Evolutionary conservation across 2,329 filamentous ascomycete genomes (phyloP).

Genomic region (Lizonia empirigonia): DNA sequence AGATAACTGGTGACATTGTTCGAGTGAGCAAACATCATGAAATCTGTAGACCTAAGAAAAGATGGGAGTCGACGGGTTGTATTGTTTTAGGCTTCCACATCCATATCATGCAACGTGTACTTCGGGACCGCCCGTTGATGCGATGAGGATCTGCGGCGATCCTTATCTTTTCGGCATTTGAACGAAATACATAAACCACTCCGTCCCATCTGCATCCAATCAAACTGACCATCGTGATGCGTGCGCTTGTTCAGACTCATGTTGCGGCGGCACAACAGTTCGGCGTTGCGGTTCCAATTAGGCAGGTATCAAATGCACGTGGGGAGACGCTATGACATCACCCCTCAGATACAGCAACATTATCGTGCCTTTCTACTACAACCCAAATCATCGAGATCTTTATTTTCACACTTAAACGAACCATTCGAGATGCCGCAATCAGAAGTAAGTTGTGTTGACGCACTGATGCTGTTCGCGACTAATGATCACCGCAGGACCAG

Average conservation of each 20-base stretch:
- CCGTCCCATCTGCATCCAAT: slow-evolving; percentile 3
- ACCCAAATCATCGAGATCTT: neutral
- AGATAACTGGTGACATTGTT: no score
- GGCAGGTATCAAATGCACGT: slow-evolving; percentile 19
- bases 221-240: slow-evolving; percentile 3
- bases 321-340: slow-evolving; percentile 13
- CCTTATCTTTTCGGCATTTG: slow-evolving; percentile 4
- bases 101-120: slow-evolving; percentile 18
- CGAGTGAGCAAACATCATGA: no score
- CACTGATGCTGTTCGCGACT: neutral
- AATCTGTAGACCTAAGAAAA: no score
- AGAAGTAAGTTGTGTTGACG: neutral
- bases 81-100: no score
- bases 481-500: slow-evolving; percentile 22
- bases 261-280: slow-evolving; percentile 1
- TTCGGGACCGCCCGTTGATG: slow-evolving; percentile 11
- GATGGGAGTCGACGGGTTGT: no score
- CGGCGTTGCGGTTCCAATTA: slow-evolving; percentile 16
- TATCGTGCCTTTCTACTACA: neutral
- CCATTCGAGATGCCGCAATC: slow-evolving; percentile 3
- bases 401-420: neutral
- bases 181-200: slow-evolving; percentile 1
- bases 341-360: slow-evolving; percentile 1
- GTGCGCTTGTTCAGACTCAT: slow-evolving; percentile 8
- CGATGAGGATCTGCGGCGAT: slow-evolving; percentile 10